Evolutionary conservation across 2,329 filamentous ascomycete genomes (phyloP).

Genomic region (Coniochaeta sp.): DNA sequence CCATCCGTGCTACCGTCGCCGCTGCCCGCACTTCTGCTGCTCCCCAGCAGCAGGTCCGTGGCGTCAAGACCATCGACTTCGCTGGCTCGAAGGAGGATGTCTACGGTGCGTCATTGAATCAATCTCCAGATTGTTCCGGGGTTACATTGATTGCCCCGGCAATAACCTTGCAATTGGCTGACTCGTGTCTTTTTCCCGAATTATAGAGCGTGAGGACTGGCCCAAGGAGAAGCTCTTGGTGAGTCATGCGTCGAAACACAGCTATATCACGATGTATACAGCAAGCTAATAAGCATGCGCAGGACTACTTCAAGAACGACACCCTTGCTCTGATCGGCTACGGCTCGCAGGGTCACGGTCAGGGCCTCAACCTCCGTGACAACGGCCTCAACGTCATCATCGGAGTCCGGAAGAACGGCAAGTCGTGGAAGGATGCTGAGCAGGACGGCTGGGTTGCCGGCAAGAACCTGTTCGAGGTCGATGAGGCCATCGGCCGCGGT

Average conservation of each 20-base stretch:
- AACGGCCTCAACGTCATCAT: conserved; percentile 99
- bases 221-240: conserved; percentile 96
- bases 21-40: conserved; percentile 36
- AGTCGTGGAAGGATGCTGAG: conserved; percentile 95
- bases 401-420: conserved; percentile 95
- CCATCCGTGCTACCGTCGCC: conserved; percentile 46
- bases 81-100: conserved; percentile 92
- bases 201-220: conserved; percentile 92
- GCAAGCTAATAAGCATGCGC: conserved; percentile 7
- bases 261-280: too few relatives aligned
- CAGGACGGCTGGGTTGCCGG: conserved; percentile 97
- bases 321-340: conserved; percentile 98
- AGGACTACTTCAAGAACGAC: conserved; percentile 99
- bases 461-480: conserved; percentile 98
- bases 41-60: conserved; percentile 62
- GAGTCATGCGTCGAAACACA: conserved; percentile 47
- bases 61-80: conserved; percentile 98
- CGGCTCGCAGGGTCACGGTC: conserved; percentile 94
- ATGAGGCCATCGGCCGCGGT: conserved; percentile 88
- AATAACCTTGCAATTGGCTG: neutral
- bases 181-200: conserved; percentile 4
- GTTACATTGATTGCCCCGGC: neutral
- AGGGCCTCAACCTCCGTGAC: conserved; percentile 99
- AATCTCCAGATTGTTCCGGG: neutral
- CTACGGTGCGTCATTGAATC: conserved; percentile 58